Conservation (phyloP, 2,329 filamentous ascomycete species). For the Alternaria infectoria region DNA sequence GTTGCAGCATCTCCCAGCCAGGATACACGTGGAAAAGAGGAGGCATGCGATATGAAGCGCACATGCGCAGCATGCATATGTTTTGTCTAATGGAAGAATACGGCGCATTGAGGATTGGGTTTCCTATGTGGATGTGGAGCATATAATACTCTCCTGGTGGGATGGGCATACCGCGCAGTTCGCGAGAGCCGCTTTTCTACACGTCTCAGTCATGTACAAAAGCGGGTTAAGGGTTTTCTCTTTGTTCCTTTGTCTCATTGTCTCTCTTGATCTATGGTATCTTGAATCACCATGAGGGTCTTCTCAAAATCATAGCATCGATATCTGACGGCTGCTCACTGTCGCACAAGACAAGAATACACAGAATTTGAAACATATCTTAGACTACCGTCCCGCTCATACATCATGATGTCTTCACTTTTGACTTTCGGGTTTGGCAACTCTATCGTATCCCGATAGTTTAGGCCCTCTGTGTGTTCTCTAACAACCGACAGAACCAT, state of each 20-base stretch:
- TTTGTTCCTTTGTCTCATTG: constrained; percentile 9
- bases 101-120: constrained; percentile 14
- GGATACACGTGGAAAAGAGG: constrained; percentile 26
- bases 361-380: constrained; percentile 32
- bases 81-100: constrained; percentile 22
- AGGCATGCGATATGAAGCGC: constrained; percentile 14
- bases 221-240: constrained; percentile 28
- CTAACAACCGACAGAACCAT: background rate
- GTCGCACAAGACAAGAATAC: constrained; percentile 26
- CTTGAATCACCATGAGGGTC: constrained; percentile 17
- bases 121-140: constrained; percentile 17
- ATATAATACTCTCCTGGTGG: constrained; percentile 26
- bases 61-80: constrained; percentile 8
- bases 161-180: constrained; percentile 21
- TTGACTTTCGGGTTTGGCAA: background rate
- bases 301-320: constrained; percentile 22
- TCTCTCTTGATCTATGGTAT: constrained; percentile 18
- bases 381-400: constrained; percentile 5
- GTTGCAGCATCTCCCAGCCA: constrained; percentile 24
- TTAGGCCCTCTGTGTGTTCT: constrained; percentile 2
- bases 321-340: constrained; percentile 18
- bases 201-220: constrained; percentile 38
- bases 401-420: constrained; percentile 4
- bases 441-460: background rate
- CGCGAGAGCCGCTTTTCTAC: constrained; percentile 20